phyloP scores from a whole-genome alignment of 1,139 yeast genomes.

The Candida sp. region DNA sequence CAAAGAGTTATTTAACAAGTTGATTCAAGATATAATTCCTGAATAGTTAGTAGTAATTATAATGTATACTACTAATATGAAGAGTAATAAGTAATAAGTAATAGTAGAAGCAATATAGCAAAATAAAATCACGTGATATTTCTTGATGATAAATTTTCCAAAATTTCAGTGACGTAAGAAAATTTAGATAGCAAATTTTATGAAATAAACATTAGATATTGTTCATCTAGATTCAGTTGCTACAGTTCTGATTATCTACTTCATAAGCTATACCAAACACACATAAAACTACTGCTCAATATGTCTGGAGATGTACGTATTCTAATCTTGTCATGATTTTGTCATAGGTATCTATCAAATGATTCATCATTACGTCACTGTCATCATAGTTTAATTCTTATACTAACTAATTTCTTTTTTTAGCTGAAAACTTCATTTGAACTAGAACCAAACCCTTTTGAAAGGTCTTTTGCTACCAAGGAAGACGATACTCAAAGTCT shows the following conservation, averaged over 20 bases:
- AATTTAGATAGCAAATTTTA: not conserved
- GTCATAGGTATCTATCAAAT: not conserved
- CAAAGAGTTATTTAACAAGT: conserved; percentile 22
- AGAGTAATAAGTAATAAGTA: not conserved
- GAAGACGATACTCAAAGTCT: conserved; percentile 14
- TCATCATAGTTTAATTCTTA: not conserved
- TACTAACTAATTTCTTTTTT: conserved; percentile 15
- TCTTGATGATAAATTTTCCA: too few relatives aligned
- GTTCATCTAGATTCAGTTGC: too few relatives aligned
- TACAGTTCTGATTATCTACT: too few relatives aligned
- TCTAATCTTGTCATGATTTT: too few relatives aligned
- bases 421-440: conserved; percentile 57
- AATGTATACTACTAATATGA: not conserved
- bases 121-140: too few relatives aligned
- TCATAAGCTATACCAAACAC: too few relatives aligned
- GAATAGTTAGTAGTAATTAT: not conserved
- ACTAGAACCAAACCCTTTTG: conserved; percentile 94
- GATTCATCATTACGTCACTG: conserved; percentile 11
- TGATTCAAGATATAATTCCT: conserved; percentile 13
- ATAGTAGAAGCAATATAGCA: too few relatives aligned
- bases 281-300: not conserved
- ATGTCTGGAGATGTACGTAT: conserved; percentile 29
- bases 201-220: too few relatives aligned
- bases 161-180: not conserved
- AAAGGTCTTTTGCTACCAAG: conserved; percentile 80